Percentiles rank a stretch among this genome's conserved stretches.
Conservation (phyloP, 805 yeast species). For the Groenewaldozyma salmanticensis region DNA sequence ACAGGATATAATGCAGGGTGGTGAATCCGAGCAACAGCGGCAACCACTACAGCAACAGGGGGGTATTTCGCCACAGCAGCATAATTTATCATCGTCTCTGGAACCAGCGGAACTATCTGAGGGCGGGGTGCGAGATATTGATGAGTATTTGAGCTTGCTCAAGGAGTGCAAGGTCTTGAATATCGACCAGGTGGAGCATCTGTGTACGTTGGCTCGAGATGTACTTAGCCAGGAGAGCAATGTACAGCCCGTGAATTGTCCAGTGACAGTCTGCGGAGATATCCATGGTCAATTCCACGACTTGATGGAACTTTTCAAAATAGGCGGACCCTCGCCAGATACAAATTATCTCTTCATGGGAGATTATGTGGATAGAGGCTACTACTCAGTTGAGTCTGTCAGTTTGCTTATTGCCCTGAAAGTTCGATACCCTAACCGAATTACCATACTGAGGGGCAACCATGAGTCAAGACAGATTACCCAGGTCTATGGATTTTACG, state of each 20-base stretch:
- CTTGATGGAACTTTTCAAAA: slow-evolving; percentile 82
- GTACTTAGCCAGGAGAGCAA: slow-evolving; percentile 73
- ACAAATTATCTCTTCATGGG: slow-evolving; percentile 86
- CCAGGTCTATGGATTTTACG: slow-evolving; percentile 92
- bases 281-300: slow-evolving; percentile 96
- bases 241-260: slow-evolving; percentile 90
- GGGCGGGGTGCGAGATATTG: slow-evolving; percentile 40
- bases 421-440: slow-evolving; percentile 82
- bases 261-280: slow-evolving; percentile 95
- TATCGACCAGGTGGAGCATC: slow-evolving; percentile 67
- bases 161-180: slow-evolving; percentile 70
- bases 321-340: slow-evolving; percentile 90
- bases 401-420: slow-evolving; percentile 83
- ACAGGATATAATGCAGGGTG: no score
- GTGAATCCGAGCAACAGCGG: not conserved
- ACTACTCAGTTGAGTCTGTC: slow-evolving; percentile 84
- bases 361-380: slow-evolving; percentile 87
- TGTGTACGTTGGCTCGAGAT: slow-evolving; percentile 83
- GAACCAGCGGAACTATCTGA: not conserved
- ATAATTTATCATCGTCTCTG: not conserved
- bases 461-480: slow-evolving; percentile 95
- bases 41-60: no score
- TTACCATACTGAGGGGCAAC: slow-evolving; percentile 87
- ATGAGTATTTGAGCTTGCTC: slow-evolving; percentile 78
- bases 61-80: no score